A percentile compares a stretch with the other conserved stretches of the same genome.
Conservation (phyloP, 495 filamentous ascomycete genomes). For the Rostrohypoxylon terebratum region DNA sequence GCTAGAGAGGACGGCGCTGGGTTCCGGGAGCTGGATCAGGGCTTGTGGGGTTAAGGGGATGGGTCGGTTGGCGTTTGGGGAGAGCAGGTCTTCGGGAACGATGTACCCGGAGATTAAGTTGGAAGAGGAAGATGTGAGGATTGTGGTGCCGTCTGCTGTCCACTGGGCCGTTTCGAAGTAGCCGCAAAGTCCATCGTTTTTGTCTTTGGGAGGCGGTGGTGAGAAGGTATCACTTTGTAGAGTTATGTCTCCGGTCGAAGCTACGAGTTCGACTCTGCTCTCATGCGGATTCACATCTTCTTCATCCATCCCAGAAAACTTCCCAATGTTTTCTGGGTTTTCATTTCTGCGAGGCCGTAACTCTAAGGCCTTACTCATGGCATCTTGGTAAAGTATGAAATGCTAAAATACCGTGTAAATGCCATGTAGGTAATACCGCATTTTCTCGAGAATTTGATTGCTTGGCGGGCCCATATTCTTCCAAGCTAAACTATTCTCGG, state of each 20-base stretch:
- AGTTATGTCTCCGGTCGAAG: slow-evolving; percentile 55
- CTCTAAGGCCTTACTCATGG: not conserved
- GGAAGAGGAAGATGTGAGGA: slow-evolving; percentile 79
- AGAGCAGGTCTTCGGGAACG: slow-evolving; percentile 77
- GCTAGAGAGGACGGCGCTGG: slow-evolving; percentile 75
- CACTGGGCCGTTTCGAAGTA: slow-evolving; percentile 68
- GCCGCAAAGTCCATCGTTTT: slow-evolving; percentile 44
- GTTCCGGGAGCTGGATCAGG: slow-evolving; percentile 69
- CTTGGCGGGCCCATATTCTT: too few relatives aligned
- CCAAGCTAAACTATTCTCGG: too few relatives aligned
- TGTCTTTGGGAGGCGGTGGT: not conserved
- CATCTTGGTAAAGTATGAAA: not conserved
- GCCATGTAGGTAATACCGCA: too few relatives aligned
- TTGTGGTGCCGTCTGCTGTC: slow-evolving; percentile 84
- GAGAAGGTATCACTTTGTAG: not conserved
- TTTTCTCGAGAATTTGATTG: too few relatives aligned
- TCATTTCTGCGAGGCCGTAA: slow-evolving; percentile 17
- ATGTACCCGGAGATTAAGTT: slow-evolving; percentile 77
- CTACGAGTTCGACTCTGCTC: slow-evolving; percentile 53
- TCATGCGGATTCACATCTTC: slow-evolving; percentile 32
- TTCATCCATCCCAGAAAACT: slow-evolving; percentile 31
- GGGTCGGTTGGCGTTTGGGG: slow-evolving; percentile 55
- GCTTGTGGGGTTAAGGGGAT: slow-evolving; percentile 71
- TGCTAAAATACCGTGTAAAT: not conserved
- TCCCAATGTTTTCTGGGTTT: not conserved